These are phyloP conservation scores for Salix arbutifolia DNA, from an alignment of 345 rosid species.

Conservation along the genomic window DNA sequence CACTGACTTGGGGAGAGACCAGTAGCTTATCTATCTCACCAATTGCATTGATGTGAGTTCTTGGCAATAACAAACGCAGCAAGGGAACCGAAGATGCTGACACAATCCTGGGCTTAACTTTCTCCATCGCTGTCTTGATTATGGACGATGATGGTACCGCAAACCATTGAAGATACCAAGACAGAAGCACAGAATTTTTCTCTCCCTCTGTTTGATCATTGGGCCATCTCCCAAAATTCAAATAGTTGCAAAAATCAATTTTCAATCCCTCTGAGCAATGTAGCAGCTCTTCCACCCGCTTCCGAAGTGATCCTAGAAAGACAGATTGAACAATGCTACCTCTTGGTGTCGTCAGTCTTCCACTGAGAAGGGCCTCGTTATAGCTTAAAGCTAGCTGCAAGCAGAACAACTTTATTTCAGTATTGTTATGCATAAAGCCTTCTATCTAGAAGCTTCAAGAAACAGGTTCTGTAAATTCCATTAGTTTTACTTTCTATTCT, in stretches of 20 bases:
- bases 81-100: conserved; percentile 48
- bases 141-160: conserved; percentile 58
- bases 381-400: conserved; percentile 76
- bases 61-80: conserved; percentile 64
- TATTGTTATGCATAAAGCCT: not conserved
- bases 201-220: conserved; percentile 22
- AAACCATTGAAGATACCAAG: conserved; percentile 87
- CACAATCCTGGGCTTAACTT: conserved; percentile 41
- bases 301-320: conserved; percentile 61
- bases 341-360: conserved; percentile 51
- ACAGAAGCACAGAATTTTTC: conserved; percentile 41
- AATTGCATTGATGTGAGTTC: conserved; percentile 49
- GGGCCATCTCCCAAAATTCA: conserved; percentile 68
- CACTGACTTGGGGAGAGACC: conserved; percentile 18
- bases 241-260: conserved; percentile 39
- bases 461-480: not conserved
- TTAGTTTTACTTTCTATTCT: not conserved
- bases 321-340: conserved; percentile 69
- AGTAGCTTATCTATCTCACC: conserved; percentile 48
- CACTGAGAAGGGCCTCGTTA: conserved; percentile 65
- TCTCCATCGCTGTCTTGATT: conserved; percentile 41
- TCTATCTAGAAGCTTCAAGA: not conserved
- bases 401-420: conserved; percentile 1
- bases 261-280: conserved; percentile 34
- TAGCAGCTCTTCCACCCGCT: conserved; percentile 68